Evolutionary conservation across 2,329 filamentous ascomycete species (phyloP).

Genomic region (Penicillium occitanis): DNA sequence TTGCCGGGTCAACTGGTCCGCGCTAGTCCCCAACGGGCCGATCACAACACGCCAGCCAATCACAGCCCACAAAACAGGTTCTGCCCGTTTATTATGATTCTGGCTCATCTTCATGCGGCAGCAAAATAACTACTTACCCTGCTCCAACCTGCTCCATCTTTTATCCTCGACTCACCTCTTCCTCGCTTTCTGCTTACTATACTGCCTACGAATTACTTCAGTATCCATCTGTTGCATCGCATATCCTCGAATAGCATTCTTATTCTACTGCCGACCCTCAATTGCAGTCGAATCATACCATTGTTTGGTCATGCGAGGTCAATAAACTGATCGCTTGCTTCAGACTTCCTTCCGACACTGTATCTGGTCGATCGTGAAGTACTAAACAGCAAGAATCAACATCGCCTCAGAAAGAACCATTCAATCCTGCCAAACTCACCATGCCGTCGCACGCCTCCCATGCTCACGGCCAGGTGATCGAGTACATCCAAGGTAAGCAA

Average conservation of each 20-base stretch:
- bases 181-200: neutral
- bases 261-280: neutral
- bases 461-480: slow-evolving; percentile 84
- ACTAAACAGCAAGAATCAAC: neutral
- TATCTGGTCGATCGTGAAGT: neutral
- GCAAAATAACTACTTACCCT: neutral
- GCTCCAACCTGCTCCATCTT: slow-evolving; percentile 15
- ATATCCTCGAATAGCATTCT: slow-evolving; percentile 22
- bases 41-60: slow-evolving; percentile 44
- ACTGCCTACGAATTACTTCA: neutral
- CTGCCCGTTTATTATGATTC: slow-evolving; percentile 10
- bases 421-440: slow-evolving; percentile 32
- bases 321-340: slow-evolving; percentile 12
- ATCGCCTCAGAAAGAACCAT: neutral
- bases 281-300: neutral
- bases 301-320: slow-evolving; percentile 15
- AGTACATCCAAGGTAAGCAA: slow-evolving; percentile 91
- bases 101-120: slow-evolving; percentile 22
- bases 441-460: slow-evolving; percentile 50
- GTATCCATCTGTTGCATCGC: slow-evolving; percentile 18
- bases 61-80: slow-evolving; percentile 34
- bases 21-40: slow-evolving; percentile 34
- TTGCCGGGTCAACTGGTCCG: slow-evolving; percentile 42
- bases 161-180: slow-evolving; percentile 22
- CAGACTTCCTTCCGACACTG: neutral